A percentile compares a stretch with the other conserved stretches of the same genome.
Conservation (phyloP, 2,329 filamentous ascomycete genomes). For the Mycosphaerella arachidis region DNA sequence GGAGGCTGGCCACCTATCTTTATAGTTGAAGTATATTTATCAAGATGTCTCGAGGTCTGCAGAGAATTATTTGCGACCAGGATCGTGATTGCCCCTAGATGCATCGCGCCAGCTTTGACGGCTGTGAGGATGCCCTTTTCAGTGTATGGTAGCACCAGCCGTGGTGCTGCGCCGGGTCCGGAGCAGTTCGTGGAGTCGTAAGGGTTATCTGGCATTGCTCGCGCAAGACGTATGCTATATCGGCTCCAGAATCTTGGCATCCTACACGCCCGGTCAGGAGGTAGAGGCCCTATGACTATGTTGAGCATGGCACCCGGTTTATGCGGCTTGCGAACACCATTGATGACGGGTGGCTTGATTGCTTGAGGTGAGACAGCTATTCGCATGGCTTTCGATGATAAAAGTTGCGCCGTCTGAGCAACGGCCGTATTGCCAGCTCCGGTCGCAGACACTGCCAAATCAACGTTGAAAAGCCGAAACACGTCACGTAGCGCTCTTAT, state of each 20-base stretch:
- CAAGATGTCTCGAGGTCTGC: conserved; percentile 38
- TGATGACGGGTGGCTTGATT: conserved; percentile 45
- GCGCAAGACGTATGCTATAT: conserved; percentile 44
- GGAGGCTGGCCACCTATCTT: conserved; percentile 47
- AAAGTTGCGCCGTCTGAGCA: background rate
- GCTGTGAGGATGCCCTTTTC: conserved; percentile 42
- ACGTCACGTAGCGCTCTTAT: background rate
- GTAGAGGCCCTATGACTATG: background rate
- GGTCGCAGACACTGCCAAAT: background rate
- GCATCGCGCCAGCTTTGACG: conserved; percentile 36
- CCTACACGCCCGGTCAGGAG: conserved; percentile 29
- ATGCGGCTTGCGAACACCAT: conserved; percentile 46
- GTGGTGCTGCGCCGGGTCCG: conserved; percentile 7
- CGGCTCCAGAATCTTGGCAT: conserved; percentile 47
- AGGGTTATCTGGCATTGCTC: conserved; percentile 27
- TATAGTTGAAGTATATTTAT: conserved; percentile 30
- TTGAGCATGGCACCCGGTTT: conserved; percentile 43
- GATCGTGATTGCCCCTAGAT: conserved; percentile 51
- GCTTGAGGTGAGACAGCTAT: conserved; percentile 48
- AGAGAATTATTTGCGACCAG: conserved; percentile 48
- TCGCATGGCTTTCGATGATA: background rate
- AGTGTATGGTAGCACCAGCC: conserved; percentile 45
- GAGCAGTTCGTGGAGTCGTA: conserved; percentile 19
- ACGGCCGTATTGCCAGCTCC: background rate
- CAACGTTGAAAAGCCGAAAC: background rate